Base-by-base conservation (phyloP, 1,284 basidiomycete species). In the Trichosporon sp. region DNA sequence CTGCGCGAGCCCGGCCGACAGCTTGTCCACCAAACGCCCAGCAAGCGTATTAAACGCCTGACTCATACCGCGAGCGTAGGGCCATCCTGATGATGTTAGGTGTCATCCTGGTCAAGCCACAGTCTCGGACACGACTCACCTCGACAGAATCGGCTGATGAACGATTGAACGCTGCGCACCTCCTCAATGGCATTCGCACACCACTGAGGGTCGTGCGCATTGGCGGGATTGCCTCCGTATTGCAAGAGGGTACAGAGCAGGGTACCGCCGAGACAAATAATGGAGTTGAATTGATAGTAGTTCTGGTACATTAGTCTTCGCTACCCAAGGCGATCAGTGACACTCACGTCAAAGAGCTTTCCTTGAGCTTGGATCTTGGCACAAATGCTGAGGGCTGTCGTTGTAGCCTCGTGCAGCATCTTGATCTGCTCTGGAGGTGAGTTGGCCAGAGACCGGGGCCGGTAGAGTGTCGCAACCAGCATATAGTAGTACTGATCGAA, bases 401-500 rank as follows among this genome's bases (percentile, higher is more conserved):
- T 33, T 2, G 54, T 34, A 16, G 54, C 54, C 16, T 56, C 29
- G 13, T 56, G 54, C 1, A 56, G 32, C 31, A 56, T 56, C 54
- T 32, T 32, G 54, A 56, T 56, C 14, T 56, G 54, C 27, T 32
- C 54, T 16, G 29, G 54, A 13, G 54, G 31, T 1, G 54, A n/a
- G n/a, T 32, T 56, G 7, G 54, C 29, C 3, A 56, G 19, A 11
- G 29, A 32, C 31, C 54, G 29, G 9, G 54, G 54, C 2, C 54
- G 54, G 31, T 56, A 56, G 3, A 56, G 54, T 10, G 32, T 56
- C 8, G 54, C 54, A 10, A 56, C 32, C 16, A 56, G 16, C 54
- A 56, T 32, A 19, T 56, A 34, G 31, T 56, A 56, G 21, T 56
- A 56, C 32, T 56, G 54, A 31, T 56, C 54, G n/a, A 56, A 56